These are phyloP conservation scores for Fusarium concolor DNA, from an alignment of 2,329 filamentous ascomycete genomes.

Conservation along the genomic window DNA sequence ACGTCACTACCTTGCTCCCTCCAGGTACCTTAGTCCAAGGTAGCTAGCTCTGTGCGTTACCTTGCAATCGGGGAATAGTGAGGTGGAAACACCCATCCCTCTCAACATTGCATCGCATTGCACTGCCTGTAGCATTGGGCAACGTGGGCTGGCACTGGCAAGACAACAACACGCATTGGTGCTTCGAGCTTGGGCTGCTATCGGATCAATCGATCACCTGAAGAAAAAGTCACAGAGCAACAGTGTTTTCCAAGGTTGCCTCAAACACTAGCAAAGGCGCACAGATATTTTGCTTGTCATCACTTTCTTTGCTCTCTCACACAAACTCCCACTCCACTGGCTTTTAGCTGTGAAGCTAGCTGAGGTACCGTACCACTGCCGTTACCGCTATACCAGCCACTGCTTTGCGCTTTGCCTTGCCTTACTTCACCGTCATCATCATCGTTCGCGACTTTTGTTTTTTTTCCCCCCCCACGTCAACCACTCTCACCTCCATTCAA, in stretches of 20 bases:
- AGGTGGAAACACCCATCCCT: constrained; percentile 32
- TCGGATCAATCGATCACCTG: not conserved
- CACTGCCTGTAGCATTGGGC: constrained; percentile 6
- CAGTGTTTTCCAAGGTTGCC: constrained; percentile 21
- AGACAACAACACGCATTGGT: constrained; percentile 8
- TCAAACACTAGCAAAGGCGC: constrained; percentile 21
- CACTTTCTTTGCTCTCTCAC: constrained; percentile 4
- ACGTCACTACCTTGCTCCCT: constrained; percentile 32
- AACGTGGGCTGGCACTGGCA: constrained; percentile 13
- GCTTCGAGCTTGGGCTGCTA: constrained; percentile 25
- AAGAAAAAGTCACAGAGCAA: constrained; percentile 10
- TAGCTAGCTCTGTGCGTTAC: constrained; percentile 21
- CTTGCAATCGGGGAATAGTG: constrained; percentile 37
- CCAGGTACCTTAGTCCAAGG: constrained; percentile 9
- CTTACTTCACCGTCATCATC: constrained; percentile 34
- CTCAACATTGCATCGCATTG: not conserved
- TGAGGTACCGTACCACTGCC: constrained; percentile 15
- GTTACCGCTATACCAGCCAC: constrained; percentile 17
- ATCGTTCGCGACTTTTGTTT: constrained; percentile 24
- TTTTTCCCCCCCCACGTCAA: constrained; percentile 8
- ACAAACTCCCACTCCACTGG: not conserved
- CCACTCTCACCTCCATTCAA: constrained; percentile 7
- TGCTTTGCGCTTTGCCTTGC: not conserved
- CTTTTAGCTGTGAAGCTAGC: constrained; percentile 6
- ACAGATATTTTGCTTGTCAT: constrained; percentile 25